These are phyloP conservation scores for Candida arabinofermentans DNA, from an alignment of 805 yeast species.

Conservation along the genomic window DNA sequence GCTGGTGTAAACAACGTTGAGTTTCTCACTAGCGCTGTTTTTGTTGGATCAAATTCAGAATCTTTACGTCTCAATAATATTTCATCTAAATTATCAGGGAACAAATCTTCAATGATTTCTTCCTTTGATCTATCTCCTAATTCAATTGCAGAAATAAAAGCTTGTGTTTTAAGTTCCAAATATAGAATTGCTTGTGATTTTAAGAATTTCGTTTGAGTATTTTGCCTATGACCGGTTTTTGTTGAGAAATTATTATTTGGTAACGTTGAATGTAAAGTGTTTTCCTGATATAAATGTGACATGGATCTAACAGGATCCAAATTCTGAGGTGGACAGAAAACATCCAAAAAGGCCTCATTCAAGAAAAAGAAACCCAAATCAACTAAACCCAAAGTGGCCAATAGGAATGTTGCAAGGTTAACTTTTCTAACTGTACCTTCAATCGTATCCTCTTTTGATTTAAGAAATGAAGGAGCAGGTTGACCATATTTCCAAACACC, in stretches of 20 bases:
- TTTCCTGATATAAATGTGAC: slow-evolving; percentile 22
- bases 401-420: slow-evolving; percentile 80
- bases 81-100: slow-evolving; percentile 62
- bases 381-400: slow-evolving; percentile 81
- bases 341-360: slow-evolving; percentile 79
- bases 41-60: slow-evolving; percentile 22
- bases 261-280: slow-evolving; percentile 15
- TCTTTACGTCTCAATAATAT: slow-evolving; percentile 39
- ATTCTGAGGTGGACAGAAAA: slow-evolving; percentile 75
- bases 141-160: slow-evolving; percentile 83
- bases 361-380: slow-evolving; percentile 86
- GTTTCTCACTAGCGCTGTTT: slow-evolving; percentile 24
- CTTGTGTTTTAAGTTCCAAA: slow-evolving; percentile 91
- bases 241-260: slow-evolving; percentile 5
- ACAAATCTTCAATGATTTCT: slow-evolving; percentile 69
- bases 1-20: slow-evolving; percentile 55
- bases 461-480: slow-evolving; percentile 51
- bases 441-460: slow-evolving; percentile 57
- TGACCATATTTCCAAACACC: slow-evolving; percentile 67
- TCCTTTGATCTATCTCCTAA: slow-evolving; percentile 55
- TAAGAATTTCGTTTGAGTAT: slow-evolving; percentile 41
- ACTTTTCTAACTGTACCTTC: slow-evolving; percentile 73
- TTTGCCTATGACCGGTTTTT: slow-evolving; percentile 12
- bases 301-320: slow-evolving; percentile 42
- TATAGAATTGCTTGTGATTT: slow-evolving; percentile 78